Evolutionary conservation across 768 basidiomycete species (phyloP).

Genomic region (Galerina marginata): DNA sequence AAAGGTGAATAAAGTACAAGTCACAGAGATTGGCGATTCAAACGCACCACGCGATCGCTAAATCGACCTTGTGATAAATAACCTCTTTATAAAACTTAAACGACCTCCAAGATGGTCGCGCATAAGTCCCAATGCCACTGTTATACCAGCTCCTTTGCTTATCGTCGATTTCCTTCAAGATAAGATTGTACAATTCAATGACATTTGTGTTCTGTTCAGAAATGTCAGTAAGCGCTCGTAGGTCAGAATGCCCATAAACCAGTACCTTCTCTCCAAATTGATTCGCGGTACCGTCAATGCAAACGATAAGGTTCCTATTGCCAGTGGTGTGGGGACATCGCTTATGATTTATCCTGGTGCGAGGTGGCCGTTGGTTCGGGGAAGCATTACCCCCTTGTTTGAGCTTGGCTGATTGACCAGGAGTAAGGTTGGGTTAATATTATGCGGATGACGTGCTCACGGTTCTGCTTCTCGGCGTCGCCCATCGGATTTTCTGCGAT

Average conservation of each 20-base stretch:
- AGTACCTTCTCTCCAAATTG: conserved; percentile 27
- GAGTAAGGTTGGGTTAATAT: too few species aligned
- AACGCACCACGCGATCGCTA: conserved; percentile 19
- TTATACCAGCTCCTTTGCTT: conserved; percentile 35
- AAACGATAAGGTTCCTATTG: conserved; percentile 43
- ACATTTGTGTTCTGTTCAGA: conserved; percentile 34
- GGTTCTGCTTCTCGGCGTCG: too few species aligned
- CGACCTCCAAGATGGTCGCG: conserved; percentile 23
- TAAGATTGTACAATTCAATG: conserved; percentile 29
- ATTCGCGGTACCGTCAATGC: conserved; percentile 36
- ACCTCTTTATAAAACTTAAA: conserved; percentile 20
- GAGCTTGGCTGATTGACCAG: too few species aligned
- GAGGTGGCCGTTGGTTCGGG: too few species aligned
- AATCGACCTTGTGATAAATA: conserved; percentile 12
- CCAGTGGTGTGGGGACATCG: too few species aligned
- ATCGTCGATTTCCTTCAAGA: conserved; percentile 23
- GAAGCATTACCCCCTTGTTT: too few species aligned
- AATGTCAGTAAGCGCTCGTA: background rate
- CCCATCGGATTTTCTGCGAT: too few species aligned
- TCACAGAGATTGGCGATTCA: too few species aligned
- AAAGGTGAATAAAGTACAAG: background rate
- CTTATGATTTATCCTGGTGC: too few species aligned
- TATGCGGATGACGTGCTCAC: too few species aligned
- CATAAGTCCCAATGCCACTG: conserved; percentile 36
- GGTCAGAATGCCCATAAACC: background rate